A percentile compares a stretch with the other conserved stretches of the same genome.
Conservation (phyloP, 2,329 filamentous ascomycete genomes). For the Xylariaceae sp. region DNA sequence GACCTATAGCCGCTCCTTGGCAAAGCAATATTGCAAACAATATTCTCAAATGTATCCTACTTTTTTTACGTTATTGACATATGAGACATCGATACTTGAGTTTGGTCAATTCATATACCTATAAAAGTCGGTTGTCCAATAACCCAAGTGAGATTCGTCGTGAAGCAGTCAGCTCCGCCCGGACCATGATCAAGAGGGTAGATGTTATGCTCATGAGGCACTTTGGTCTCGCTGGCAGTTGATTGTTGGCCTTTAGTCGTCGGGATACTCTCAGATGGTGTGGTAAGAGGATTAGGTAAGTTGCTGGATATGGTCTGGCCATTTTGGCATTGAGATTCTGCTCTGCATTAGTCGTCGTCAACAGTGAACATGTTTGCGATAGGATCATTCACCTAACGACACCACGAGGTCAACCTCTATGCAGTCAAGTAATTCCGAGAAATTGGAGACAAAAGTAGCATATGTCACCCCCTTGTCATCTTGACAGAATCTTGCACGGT, state of each 20-base stretch:
- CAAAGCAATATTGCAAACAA: no score
- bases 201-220: neutral
- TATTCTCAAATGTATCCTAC: no score
- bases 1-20: no score
- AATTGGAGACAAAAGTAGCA: neutral
- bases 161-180: neutral
- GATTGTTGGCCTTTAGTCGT: neutral
- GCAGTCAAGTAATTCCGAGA: neutral
- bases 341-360: neutral
- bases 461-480: neutral
- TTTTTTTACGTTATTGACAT: no score
- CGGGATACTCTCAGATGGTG: neutral
- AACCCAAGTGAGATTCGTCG: neutral
- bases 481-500: neutral
- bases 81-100: no score
- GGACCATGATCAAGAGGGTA: neutral
- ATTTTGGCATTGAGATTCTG: neutral
- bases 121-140: neutral
- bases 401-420: neutral
- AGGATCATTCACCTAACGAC: neutral
- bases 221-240: neutral
- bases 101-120: neutral
- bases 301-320: neutral
- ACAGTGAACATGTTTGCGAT: neutral
- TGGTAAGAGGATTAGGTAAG: neutral